Evolutionary conservation across 345 rosid genomes (phyloP), one percentile per base, ranked within the genome.

Genomic region (Euphorbia tirucalli): DNA sequence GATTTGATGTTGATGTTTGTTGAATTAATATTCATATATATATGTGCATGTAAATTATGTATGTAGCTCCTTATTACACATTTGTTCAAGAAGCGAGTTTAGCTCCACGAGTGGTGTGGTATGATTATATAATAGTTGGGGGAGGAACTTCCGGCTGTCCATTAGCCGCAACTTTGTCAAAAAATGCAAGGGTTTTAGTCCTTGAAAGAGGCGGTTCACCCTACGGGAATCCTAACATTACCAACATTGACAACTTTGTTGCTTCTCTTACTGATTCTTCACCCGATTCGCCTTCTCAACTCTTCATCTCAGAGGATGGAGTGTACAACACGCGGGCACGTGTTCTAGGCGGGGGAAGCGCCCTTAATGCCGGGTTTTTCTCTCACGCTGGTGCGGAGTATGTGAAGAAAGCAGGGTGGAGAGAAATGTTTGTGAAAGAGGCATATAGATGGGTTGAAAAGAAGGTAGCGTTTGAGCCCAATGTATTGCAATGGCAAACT

Each of bases 81-180:
- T 93, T 93, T 75, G 80, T 89, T 73, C 84, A 77, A 32, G 91
- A 88, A 65, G 95, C 96, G 68, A 78, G 70, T 8, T 62, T 75
- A 2, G 92, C 97, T 7, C 88, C 97, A 3, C 28, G n/a, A 63
- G 62, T 83, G 7, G 63, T 80, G 3, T 70, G 65, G 76, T 81
- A 76, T 16, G 97, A 93, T 74, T 93, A 91, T 85, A 88, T 93
- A 63, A 67, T 91, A 72, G 71, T 93, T 57, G 97, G 96, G 4
- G 97, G 97, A 49, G 98, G 98, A 64, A 91, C 98, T 27, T 73
- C 93, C 0, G 98, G 97, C 5, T 93, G 97, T 54, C 81, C 98
- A 0, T 72, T 93, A 50, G 98, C 97, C 0, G 97, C 96, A 19
- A 91, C 98, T 10, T 85, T 89, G 0, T 84, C 97, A 0, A 71